phyloP scores from a whole-genome alignment of 371 early-diverging fungal genomes.

The Lichtheimia ornata region DNA sequence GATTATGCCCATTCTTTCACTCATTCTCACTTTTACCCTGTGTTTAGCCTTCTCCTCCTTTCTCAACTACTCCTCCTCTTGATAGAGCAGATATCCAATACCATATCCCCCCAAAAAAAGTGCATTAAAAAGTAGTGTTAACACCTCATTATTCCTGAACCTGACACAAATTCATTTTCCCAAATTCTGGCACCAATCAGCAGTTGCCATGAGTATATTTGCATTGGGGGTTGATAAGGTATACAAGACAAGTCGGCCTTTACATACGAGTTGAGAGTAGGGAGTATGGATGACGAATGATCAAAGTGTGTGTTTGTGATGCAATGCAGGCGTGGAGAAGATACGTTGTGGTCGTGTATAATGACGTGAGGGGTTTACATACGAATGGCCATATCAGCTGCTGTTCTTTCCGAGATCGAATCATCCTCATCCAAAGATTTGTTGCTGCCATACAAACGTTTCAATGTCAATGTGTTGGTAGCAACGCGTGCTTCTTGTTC shows the following conservation, averaged over 20 bases:
- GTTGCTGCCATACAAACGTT: slow-evolving; percentile 2
- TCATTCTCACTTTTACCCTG: background rate
- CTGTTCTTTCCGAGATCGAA: slow-evolving; percentile 19
- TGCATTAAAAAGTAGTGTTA: too few relatives aligned
- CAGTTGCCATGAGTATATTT: too few relatives aligned
- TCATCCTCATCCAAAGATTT: slow-evolving; percentile 16
- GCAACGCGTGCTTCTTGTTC: slow-evolving; percentile 75
- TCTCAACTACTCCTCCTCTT: slow-evolving; percentile 2
- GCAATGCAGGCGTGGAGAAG: slow-evolving; percentile 12
- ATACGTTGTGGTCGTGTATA: background rate
- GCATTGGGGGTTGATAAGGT: too few relatives aligned
- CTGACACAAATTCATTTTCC: too few relatives aligned
- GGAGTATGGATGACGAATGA: too few relatives aligned
- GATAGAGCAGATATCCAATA: slow-evolving; percentile 1
- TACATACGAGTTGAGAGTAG: too few relatives aligned
- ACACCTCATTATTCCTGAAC: too few relatives aligned
- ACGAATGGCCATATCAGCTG: slow-evolving; percentile 16
- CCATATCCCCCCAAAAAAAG: background rate
- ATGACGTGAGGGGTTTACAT: slow-evolving; percentile 2
- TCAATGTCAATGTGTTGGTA: slow-evolving; percentile 32
- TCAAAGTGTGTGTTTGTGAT: background rate
- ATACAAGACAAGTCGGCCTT: too few relatives aligned
- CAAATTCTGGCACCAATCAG: too few relatives aligned
- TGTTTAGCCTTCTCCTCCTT: background rate
- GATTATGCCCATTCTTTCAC: background rate